These are phyloP conservation scores for Hypoxylon sp. DNA, from an alignment of 2,329 filamentous ascomycete genomes.

Conservation along the genomic window DNA sequence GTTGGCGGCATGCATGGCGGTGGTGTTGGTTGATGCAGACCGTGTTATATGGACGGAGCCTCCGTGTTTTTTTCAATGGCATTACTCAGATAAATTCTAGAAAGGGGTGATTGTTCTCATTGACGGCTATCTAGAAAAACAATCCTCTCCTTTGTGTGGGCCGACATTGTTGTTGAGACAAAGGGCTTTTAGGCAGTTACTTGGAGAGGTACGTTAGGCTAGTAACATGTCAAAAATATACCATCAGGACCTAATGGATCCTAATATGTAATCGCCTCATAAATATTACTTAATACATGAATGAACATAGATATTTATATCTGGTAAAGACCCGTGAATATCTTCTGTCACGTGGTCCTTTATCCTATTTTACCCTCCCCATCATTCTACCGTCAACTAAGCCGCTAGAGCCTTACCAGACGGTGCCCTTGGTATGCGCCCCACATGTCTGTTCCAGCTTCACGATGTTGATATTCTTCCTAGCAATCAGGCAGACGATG, in stretches of 20 bases:
- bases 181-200: too few species aligned
- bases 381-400: background rate
- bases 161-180: too few species aligned
- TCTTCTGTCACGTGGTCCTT: too few species aligned
- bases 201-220: too few species aligned
- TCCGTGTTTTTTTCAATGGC: background rate
- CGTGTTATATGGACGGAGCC: background rate
- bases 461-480: slow-evolving; percentile 56
- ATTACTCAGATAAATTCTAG: background rate
- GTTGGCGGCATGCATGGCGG: background rate
- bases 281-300: too few species aligned
- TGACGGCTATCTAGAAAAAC: background rate
- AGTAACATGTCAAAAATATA: too few species aligned
- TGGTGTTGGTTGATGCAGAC: background rate
- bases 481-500: slow-evolving; percentile 51
- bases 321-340: too few species aligned
- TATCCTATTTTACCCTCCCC: background rate
- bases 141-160: background rate
- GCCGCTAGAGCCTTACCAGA: slow-evolving; percentile 44
- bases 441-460: slow-evolving; percentile 51
- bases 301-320: too few species aligned
- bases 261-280: too few species aligned
- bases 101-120: background rate
- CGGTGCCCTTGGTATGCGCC: slow-evolving; percentile 53
- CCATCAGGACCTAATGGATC: too few species aligned